These are phyloP conservation scores for Brassica carinata DNA, from an alignment of 345 rosid species.

Conservation along the genomic window DNA sequence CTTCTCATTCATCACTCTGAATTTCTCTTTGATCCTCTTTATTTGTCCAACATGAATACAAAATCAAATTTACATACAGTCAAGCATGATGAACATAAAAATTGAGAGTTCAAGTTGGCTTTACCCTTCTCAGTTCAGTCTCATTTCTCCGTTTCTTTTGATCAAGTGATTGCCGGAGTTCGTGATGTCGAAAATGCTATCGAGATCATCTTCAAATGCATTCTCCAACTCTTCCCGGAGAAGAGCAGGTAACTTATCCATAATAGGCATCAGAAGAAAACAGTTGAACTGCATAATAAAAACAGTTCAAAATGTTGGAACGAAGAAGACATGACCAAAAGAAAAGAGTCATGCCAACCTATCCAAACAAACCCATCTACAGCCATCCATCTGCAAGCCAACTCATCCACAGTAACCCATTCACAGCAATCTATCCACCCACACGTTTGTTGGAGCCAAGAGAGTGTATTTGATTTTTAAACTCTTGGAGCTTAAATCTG, in stretches of 20 bases:
- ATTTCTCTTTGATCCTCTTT: conserved; percentile 81
- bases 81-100: neutral
- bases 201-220: conserved; percentile 80
- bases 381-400: too few species aligned
- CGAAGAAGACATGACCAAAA: too few species aligned
- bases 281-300: conserved; percentile 78
- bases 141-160: conserved; percentile 73
- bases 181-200: conserved; percentile 78
- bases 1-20: conserved; percentile 72
- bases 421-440: too few species aligned
- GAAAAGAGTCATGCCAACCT: too few species aligned
- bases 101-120: conserved; percentile 25
- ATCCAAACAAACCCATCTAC: too few species aligned
- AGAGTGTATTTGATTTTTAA: too few species aligned
- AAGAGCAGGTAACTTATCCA: conserved; percentile 89
- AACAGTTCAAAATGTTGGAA: neutral
- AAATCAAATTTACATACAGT: neutral
- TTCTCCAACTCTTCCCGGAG: conserved; percentile 90
- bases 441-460: too few species aligned
- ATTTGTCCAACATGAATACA: conserved; percentile 52
- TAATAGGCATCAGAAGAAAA: conserved; percentile 89
- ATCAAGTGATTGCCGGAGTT: conserved; percentile 68
- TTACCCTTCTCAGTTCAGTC: conserved; percentile 80
- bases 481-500: too few species aligned
- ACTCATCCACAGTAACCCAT: too few species aligned